Conservation (phyloP, 2,329 filamentous ascomycete genomes). For the Phialemonium atrogriseum region DNA sequence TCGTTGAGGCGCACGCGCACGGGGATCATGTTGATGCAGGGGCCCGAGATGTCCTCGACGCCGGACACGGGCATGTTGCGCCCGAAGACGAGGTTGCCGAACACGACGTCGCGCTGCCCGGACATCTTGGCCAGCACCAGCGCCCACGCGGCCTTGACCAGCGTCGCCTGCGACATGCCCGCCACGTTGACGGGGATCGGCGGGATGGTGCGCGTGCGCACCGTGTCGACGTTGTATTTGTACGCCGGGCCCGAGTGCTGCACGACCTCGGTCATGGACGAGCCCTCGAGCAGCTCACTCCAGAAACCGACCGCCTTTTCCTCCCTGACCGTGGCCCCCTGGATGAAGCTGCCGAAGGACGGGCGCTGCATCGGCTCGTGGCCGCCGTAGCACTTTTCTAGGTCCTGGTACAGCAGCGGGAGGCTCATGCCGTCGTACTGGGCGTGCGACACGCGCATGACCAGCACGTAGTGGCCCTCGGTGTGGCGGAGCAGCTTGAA, state of each 20-base stretch:
- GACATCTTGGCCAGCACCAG: constrained; percentile 12
- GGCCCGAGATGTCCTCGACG: constrained; percentile 18
- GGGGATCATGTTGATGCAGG: constrained; percentile 22
- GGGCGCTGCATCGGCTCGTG: constrained; percentile 1
- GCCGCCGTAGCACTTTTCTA: constrained; percentile 4
- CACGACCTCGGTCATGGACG: constrained; percentile 4
- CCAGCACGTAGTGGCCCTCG: constrained; percentile 9
- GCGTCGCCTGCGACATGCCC: constrained; percentile 9
- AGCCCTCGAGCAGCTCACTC: constrained; percentile 3
- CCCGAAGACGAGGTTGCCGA: constrained; percentile 19
- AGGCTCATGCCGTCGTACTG: constrained; percentile 8
- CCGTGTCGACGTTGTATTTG: constrained; percentile 5
- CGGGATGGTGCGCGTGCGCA: constrained; percentile 2
- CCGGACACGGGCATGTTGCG: constrained; percentile 16
- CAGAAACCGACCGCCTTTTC: constrained; percentile 5
- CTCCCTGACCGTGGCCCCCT: background rate
- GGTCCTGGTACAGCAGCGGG: constrained; percentile 2
- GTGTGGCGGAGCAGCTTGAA: constrained; percentile 11
- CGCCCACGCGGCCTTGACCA: constrained; percentile 20
- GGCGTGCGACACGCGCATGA: constrained; percentile 11
- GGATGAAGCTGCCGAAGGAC: constrained; percentile 6
- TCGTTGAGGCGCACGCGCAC: constrained; percentile 11
- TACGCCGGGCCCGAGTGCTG: background rate
- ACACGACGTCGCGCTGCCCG: constrained; percentile 14
- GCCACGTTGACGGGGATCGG: constrained; percentile 4